A percentile compares a stretch with the other conserved stretches of the same genome.
Evolutionary conservation across 2,329 filamentous ascomycete species (phyloP).

Genomic region (Aureobasidium vineae): DNA sequence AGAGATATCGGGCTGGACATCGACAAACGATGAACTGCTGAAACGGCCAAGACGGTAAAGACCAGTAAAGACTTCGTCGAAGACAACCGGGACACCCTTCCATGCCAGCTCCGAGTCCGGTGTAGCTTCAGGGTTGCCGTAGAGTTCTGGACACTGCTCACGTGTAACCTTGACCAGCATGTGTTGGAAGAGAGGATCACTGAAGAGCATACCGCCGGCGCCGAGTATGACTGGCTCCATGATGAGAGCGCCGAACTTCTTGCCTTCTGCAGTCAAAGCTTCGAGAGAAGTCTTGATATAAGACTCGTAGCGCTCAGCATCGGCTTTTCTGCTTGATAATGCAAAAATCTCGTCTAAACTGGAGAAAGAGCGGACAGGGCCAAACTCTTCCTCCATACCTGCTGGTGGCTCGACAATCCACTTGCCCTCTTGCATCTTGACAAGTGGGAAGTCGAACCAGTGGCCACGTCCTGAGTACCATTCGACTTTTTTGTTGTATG

Average conservation of each 20-base stretch:
- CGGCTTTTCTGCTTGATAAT: constrained; percentile 46
- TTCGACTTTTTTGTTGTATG: constrained; percentile 78
- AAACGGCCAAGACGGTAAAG: constrained; percentile 76
- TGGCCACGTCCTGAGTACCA: constrained; percentile 77
- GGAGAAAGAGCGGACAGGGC: constrained; percentile 45
- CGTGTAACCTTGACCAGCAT: constrained; percentile 68
- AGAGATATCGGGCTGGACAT: constrained; percentile 67
- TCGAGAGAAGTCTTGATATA: constrained; percentile 60
- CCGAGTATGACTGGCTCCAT: constrained; percentile 79
- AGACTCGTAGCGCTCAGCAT: constrained; percentile 55
- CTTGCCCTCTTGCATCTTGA: constrained; percentile 63
- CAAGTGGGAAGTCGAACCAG: constrained; percentile 77
- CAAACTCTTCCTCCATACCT: constrained; percentile 50
- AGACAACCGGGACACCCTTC: constrained; percentile 74
- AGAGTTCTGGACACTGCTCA: constrained; percentile 27
- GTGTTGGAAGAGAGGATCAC: constrained; percentile 77
- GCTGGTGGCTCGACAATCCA: constrained; percentile 64
- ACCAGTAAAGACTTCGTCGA: constrained; percentile 86
- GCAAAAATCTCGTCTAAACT: constrained; percentile 62
- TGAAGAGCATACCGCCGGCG: constrained; percentile 80
- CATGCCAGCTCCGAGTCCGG: constrained; percentile 46
- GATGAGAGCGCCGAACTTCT: constrained; percentile 72
- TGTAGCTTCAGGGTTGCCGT: neutral
- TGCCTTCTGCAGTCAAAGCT: constrained; percentile 55
- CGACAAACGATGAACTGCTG: constrained; percentile 67